Evolutionary conservation across 495 filamentous ascomycete species (phyloP), one percentile per base, ranked within the genome.

Genomic region (Penicillium fimorum): DNA sequence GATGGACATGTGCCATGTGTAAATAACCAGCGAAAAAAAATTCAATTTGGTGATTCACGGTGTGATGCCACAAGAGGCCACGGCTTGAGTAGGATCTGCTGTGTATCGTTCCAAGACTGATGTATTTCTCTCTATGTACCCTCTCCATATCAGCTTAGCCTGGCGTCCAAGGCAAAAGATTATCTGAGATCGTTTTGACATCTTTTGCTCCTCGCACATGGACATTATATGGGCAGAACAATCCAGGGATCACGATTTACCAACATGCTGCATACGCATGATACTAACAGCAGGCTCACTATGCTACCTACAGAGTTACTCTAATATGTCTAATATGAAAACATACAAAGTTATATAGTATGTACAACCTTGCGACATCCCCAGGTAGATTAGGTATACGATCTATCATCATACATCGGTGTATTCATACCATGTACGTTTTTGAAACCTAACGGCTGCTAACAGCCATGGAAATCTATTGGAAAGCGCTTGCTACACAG

Each of bases 1-100:
- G 76, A 27, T 70, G 54, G 40, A 40, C 24, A 13, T 35, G 27
- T 47, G 41, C 51, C 27, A 46, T 17, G 50, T 12, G 45, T 62
- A 59, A 48, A 62, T 59, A 65, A 46, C 55, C 15, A 57, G 38
- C 15, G 50, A 47, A 38, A 13, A 54, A 13, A 8, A 9, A 9
- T 38, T n/a, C 27, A 17, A 47, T 29, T 8, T 13, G 5, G 32
- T 33, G 32, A 25, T 25, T n/a, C 37, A 29, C 3, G 27, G 44
- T 30, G 4, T 47, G n/a, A 15, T 47, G 2, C 3, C 44, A 10
- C 15, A 5, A 30, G 12, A 47, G 8, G 6, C 15, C 35, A 38
- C 35, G 1, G 35, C 35, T 8, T 38, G 15, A n/a, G 35, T 38
- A 38, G 35, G n/a, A 38, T 13, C 35, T n/a, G 5, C 15, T 37